Conservation (phyloP, 2,329 filamentous ascomycete species). For the Hymenoscyphus repandus region DNA sequence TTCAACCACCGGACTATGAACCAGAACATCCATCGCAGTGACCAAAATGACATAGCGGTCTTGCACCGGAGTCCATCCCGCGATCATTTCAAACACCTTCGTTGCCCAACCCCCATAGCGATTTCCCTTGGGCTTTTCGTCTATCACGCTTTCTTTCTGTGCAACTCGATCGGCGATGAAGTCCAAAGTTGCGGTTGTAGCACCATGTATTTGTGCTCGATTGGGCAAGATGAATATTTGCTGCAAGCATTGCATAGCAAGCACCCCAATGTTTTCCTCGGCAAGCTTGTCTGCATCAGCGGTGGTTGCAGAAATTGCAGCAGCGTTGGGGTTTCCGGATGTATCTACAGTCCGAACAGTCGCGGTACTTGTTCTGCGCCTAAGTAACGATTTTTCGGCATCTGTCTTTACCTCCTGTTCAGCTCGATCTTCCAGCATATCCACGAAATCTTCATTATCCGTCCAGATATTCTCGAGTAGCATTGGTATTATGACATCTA, state of each 20-base stretch:
- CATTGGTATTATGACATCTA: conserved; percentile 74
- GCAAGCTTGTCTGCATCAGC: conserved; percentile 85
- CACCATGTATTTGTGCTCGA: conserved; percentile 71
- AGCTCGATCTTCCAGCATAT: conserved; percentile 61
- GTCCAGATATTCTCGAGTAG: conserved; percentile 84
- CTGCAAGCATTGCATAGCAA: conserved; percentile 82
- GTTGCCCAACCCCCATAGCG: conserved; percentile 69
- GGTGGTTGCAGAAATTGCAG: conserved; percentile 72
- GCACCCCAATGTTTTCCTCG: conserved; percentile 79
- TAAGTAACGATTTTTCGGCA: conserved; percentile 50
- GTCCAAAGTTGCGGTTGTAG: conserved; percentile 66
- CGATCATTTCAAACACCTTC: conserved; percentile 71
- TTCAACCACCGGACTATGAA: conserved; percentile 63
- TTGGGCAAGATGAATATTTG: conserved; percentile 81
- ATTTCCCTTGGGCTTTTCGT: conserved; percentile 34
- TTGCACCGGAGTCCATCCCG: conserved; percentile 88
- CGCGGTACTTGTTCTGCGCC: conserved; percentile 71
- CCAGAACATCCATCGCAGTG: conserved; percentile 70
- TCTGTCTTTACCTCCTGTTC: conserved; percentile 65
- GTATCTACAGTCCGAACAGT: conserved; percentile 71
- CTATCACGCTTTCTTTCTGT: conserved; percentile 50
- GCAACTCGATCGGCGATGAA: conserved; percentile 63
- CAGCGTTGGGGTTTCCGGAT: conserved; percentile 55
- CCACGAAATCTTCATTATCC: conserved; percentile 64
- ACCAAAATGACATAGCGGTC: conserved; percentile 89